Evolutionary conservation across 1,284 basidiomycete genomes (phyloP), one percentile per base, ranked within the genome.

Genomic region (Ustilago cynodontis): DNA sequence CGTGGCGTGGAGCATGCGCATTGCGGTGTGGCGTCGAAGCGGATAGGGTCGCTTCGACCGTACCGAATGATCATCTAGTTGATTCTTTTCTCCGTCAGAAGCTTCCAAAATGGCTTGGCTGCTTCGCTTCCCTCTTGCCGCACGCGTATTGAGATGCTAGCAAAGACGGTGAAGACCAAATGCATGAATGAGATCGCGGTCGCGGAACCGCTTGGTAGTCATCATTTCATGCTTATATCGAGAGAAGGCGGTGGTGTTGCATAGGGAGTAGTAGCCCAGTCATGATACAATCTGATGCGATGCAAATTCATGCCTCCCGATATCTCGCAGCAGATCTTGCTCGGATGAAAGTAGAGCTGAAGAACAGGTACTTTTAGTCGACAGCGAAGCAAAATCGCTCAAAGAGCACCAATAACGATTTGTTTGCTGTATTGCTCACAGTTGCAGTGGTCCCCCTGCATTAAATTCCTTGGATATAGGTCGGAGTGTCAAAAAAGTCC

Each of bases 401-500:
- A 39, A 39, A 33, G 14, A 43, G n/a, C n/a, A n/a, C n/a, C n/a
- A n/a, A n/a, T n/a, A 43, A 20, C n/a, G n/a, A 8, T 49, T 49
- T 49, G 26, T 49, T 49, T 26, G 22, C 45, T 49, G 11, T 49
- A 6, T 20, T 33, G 6, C 16, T 22, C 2, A 13, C 35, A 7
- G 18, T 29, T 18, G 26, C 13, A 29, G 16, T 51, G n/a, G 3
- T 8, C 49, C 24, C 24, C 13, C 18, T 13, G 24, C 49, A 31
- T 1, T n/a, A 51, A 51, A 51, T 29, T 31, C 39, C 43, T 47
- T 47, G 11, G 28, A 24, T 22, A 24, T 58, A n/a, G 47, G 45
- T 59, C 57, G 57, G 57, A 59, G 24, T 58, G 20, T 26, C 13
- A 47, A 58, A 31, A n/a, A 20, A 35, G 8, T 29, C 22, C 31